A percentile compares a stretch with the other conserved stretches of the same genome.
These are phyloP conservation scores for Ophiostoma ulmi DNA, from an alignment of 2,329 filamentous ascomycete species.

Conservation along the genomic window DNA sequence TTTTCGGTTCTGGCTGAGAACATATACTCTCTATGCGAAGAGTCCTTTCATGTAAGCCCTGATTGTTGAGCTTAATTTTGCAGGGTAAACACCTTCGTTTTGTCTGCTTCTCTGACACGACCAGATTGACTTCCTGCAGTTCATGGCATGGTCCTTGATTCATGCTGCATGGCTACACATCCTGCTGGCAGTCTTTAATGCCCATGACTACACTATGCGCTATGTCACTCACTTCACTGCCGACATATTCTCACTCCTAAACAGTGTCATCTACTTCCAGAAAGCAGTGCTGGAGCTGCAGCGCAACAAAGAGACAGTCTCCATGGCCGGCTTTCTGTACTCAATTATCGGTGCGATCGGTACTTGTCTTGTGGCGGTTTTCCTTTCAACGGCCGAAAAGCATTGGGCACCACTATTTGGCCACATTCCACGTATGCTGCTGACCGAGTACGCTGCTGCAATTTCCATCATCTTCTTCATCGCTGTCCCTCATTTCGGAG, in stretches of 20 bases:
- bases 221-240: constrained; percentile 21
- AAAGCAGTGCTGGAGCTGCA: constrained; percentile 19
- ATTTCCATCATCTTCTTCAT: constrained; percentile 22
- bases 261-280: constrained; percentile 22
- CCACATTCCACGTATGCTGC: constrained; percentile 18
- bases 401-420: constrained; percentile 21
- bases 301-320: constrained; percentile 17
- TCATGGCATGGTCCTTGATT: constrained; percentile 22
- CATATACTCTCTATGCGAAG: not conserved
- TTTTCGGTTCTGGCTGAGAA: not conserved
- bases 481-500: constrained; percentile 17
- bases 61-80: too few species aligned
- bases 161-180: constrained; percentile 20
- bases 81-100: too few species aligned
- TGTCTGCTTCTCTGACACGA: not conserved
- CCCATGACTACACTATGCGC: constrained; percentile 21
- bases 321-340: constrained; percentile 19
- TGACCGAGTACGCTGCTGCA: constrained; percentile 20
- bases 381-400: constrained; percentile 17
- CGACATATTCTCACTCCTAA: constrained; percentile 20
- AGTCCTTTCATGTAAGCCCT: not conserved
- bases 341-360: constrained; percentile 20
- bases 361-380: constrained; percentile 18
- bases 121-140: constrained; percentile 21
- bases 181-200: constrained; percentile 20